Conservation (phyloP, 2,329 filamentous ascomycete species). For the Penicillium carneum region DNA sequence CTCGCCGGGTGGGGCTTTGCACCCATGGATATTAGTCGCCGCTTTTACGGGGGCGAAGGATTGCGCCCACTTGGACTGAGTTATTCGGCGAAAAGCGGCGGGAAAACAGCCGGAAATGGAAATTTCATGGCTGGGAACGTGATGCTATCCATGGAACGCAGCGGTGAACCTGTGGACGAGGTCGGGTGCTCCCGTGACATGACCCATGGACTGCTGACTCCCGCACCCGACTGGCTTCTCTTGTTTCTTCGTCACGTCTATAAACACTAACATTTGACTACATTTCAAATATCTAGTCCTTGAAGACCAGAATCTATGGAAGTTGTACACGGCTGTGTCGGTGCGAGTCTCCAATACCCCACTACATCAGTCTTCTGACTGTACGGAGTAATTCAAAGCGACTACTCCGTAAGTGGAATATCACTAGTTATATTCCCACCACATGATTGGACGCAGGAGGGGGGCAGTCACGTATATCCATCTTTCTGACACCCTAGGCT, state of each 20-base stretch:
- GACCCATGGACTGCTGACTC: conserved; percentile 23
- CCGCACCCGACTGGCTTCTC: background rate
- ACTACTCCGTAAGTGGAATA: too few relatives aligned
- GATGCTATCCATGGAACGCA: conserved; percentile 4
- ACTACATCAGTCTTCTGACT: background rate
- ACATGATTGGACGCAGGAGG: too few relatives aligned
- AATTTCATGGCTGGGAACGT: background rate
- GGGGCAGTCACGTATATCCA: too few relatives aligned
- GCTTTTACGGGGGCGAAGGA: background rate
- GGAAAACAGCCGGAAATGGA: background rate
- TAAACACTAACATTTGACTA: too few relatives aligned
- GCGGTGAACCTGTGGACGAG: conserved; percentile 19
- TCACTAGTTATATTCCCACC: too few relatives aligned
- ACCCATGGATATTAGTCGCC: conserved; percentile 8
- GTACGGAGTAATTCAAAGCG: too few relatives aligned
- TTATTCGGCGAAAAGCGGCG: background rate
- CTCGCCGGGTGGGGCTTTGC: conserved; percentile 8
- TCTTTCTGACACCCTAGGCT: too few relatives aligned
- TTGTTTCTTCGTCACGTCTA: conserved; percentile 4
- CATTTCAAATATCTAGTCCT: background rate
- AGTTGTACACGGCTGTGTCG: too few relatives aligned
- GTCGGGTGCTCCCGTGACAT: conserved; percentile 25
- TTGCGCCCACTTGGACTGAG: too few relatives aligned
- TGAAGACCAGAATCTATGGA: background rate
- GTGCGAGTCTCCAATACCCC: background rate